Evolutionary conservation across 768 basidiomycete genomes (phyloP), one percentile per base, ranked within the genome.

Genomic region (Botryobasidium botryosum): DNA sequence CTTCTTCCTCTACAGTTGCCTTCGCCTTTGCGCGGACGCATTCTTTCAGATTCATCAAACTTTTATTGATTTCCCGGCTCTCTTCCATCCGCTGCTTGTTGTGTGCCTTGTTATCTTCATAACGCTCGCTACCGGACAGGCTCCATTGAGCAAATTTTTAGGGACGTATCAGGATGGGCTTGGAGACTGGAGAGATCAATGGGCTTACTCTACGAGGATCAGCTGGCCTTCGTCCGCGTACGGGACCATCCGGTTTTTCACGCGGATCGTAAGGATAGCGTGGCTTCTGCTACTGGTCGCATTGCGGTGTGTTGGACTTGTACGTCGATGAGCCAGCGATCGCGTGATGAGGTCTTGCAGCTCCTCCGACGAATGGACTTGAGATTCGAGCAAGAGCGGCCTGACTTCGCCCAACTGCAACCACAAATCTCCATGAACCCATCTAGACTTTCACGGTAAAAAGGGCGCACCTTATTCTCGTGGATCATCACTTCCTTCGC

Each of bases 1-100:
- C 60, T 17, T 29, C 44, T 28, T 61, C 62, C 43, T 63, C 60
- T 12, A 49, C 49, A 7, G 57, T 59, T 51, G 61, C 60, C 47
- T 57, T 61, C 15, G 62, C 62, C 45, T 60, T 62, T 24, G 62
- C 61, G 20, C 59, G 58, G 15, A 63, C 62, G 35, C 62, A 63
- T 32, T 63, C 62, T 51, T 63, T 63, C 33, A 63, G 55, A 40
- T 57, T 56, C 57, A 62, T 59, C 20, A 63, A 51, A 36, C 56
- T 59, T 49, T 61, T 61, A 53, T 63, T 63, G 46, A 61, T 62
- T 46, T 62, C 62, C 10, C 56, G 44, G 6, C 56, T 54, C 41
- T 63, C 60, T 4, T 56, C 53, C 60, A 63, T 62, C 37, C 57
- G 61, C 49, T 59, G 57, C 39, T 59, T 61, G 37, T 58, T 55